phyloP scores from a whole-genome alignment of 768 basidiomycete genomes.

The Kondoa subrosea region DNA sequence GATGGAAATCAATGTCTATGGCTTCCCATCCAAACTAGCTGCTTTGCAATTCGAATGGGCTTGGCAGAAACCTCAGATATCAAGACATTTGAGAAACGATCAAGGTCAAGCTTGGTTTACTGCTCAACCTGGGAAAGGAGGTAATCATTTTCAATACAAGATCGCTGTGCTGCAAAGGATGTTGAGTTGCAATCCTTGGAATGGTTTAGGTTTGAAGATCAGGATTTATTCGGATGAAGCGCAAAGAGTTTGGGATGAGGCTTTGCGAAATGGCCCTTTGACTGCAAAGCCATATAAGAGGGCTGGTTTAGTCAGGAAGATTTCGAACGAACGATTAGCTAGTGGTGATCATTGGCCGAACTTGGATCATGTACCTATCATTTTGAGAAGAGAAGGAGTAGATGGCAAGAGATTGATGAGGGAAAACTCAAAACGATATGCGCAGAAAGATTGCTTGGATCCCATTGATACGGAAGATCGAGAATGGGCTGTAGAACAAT shows the following conservation, averaged over 20 bases:
- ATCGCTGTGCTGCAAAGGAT: slow-evolving; percentile 31
- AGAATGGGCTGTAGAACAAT: slow-evolving; percentile 19
- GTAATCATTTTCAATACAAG: slow-evolving; percentile 23
- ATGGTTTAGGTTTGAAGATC: slow-evolving; percentile 30
- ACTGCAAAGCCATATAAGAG: slow-evolving; percentile 14
- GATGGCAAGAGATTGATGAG: slow-evolving; percentile 19
- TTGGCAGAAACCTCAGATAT: slow-evolving; percentile 36
- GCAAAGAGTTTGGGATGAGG: slow-evolving; percentile 25
- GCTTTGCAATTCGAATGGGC: slow-evolving; percentile 37
- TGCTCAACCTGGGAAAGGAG: slow-evolving; percentile 13
- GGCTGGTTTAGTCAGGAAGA: slow-evolving; percentile 10
- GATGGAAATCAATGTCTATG: slow-evolving; percentile 37
- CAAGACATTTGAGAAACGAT: slow-evolving; percentile 29
- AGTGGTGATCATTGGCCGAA: slow-evolving; percentile 7
- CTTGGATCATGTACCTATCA: slow-evolving; percentile 19
- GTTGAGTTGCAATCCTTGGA: slow-evolving; percentile 31
- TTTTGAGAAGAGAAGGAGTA: slow-evolving; percentile 29
- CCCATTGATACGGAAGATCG: slow-evolving; percentile 31
- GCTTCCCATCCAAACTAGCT: slow-evolving; percentile 36
- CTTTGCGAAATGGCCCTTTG: slow-evolving; percentile 9
- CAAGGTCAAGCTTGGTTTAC: slow-evolving; percentile 8
- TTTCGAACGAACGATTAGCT: slow-evolving; percentile 8
- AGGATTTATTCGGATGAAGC: slow-evolving; percentile 30
- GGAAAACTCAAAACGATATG: slow-evolving; percentile 21
- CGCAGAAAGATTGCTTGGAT: slow-evolving; percentile 14